Percentiles rank a stretch among this genome's conserved stretches.
Conservation (phyloP, 345 rosid genomes). For the Pseudoturritis turrita region DNA sequence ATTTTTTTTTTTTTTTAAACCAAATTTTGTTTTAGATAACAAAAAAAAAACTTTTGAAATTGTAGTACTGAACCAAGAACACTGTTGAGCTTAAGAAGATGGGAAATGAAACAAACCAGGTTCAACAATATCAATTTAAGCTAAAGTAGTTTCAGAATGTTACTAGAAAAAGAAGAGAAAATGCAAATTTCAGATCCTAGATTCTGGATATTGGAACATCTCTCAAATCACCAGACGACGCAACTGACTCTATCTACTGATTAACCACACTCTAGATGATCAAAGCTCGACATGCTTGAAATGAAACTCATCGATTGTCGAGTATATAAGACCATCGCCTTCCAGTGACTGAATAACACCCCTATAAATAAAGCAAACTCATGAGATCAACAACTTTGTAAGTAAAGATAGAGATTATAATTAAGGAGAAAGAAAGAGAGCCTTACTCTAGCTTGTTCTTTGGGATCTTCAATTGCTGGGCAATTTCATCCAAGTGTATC, state of each 20-base stretch:
- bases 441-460: conserved; percentile 75
- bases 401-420: neutral
- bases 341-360: conserved; percentile 69
- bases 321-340: conserved; percentile 86
- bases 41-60: neutral
- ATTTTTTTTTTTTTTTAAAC: too few species aligned
- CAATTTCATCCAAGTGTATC: conserved; percentile 71
- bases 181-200: neutral
- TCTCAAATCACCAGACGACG: neutral
- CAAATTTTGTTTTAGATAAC: neutral
- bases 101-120: neutral
- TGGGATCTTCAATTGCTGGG: conserved; percentile 69
- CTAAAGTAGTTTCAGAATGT: neutral
- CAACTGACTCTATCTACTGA: neutral
- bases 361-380: conserved; percentile 33
- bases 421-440: neutral
- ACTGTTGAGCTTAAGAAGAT: neutral
- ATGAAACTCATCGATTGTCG: conserved; percentile 93
- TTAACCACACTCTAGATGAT: conserved; percentile 7
- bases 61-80: neutral
- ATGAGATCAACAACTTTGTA: neutral
- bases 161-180: neutral
- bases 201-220: neutral
- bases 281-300: conserved; percentile 69
- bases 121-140: neutral